Evolutionary conservation across 306 rosid species (phyloP).

Genomic region (Begonia masoniana): DNA sequence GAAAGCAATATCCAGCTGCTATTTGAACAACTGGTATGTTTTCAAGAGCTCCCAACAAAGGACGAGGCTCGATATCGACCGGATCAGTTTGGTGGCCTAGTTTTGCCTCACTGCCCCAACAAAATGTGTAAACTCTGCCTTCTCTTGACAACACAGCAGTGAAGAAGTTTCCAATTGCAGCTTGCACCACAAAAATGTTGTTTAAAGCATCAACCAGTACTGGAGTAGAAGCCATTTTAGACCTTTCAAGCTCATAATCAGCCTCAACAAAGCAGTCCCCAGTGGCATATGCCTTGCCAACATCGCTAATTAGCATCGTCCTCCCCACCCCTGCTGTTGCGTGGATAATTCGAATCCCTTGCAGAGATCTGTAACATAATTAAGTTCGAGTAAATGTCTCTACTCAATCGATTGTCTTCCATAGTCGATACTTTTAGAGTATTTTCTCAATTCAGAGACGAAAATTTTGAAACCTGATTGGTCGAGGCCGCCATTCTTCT

Average conservation of each 20-base stretch:
- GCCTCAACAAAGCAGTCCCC: constrained; percentile 89
- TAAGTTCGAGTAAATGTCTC: constrained; percentile 1
- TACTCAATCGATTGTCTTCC: no score
- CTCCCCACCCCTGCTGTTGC: constrained; percentile 87
- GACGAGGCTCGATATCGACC: constrained; percentile 59
- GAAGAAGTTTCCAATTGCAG: constrained; percentile 89
- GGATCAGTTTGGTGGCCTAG: constrained; percentile 85
- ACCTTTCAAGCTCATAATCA: constrained; percentile 60
- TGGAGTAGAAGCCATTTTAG: constrained; percentile 43
- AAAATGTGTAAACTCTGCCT: constrained; percentile 81
- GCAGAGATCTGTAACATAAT: constrained; percentile 72
- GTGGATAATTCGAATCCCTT: constrained; percentile 76
- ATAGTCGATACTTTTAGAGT: no score
- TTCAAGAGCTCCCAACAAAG: constrained; percentile 75
- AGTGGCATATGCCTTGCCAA: constrained; percentile 66
- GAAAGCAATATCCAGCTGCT: constrained; percentile 95
- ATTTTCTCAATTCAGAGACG: no score
- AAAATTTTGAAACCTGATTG: constrained; percentile 50
- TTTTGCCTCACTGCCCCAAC: constrained; percentile 73
- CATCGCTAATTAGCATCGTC: constrained; percentile 88
- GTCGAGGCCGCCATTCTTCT: constrained; percentile 69
- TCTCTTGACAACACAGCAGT: constrained; percentile 91
- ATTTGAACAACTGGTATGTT: constrained; percentile 84
- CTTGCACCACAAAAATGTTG: constrained; percentile 84
- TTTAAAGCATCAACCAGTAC: constrained; percentile 66